A percentile compares a stretch with the other conserved stretches of the same genome.
These are phyloP conservation scores for Lunasporangiospora selenospora DNA, from an alignment of 192 early-diverging fungal genomes.

Conservation along the genomic window DNA sequence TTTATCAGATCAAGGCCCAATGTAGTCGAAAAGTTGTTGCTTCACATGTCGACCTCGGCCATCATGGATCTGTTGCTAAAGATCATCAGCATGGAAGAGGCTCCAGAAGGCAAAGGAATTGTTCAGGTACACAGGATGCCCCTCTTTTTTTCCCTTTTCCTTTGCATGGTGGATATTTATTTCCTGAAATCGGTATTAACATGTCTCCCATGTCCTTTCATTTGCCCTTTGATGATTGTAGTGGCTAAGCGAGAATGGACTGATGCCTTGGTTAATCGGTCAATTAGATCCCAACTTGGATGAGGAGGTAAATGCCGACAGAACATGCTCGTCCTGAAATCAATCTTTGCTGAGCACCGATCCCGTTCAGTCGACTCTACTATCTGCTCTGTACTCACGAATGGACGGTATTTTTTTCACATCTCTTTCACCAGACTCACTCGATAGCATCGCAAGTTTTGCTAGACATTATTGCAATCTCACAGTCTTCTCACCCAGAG, in stretches of 20 bases:
- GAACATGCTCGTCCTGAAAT: constrained; percentile 9
- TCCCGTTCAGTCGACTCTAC: too few relatives aligned
- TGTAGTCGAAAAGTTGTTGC: constrained; percentile 73
- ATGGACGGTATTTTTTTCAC: too few relatives aligned
- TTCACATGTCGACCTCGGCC: constrained; percentile 80
- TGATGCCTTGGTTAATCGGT: constrained; percentile 72
- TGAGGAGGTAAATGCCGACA: constrained; percentile 62
- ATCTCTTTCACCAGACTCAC: constrained; percentile 59
- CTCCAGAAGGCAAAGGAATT: constrained; percentile 80
- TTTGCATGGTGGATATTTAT: constrained; percentile 1
- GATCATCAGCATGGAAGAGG: constrained; percentile 85
- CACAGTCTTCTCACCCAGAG: constrained; percentile 62
- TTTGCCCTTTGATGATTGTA: too few relatives aligned
- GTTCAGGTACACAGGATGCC: too few relatives aligned
- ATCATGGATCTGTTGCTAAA: constrained; percentile 89
- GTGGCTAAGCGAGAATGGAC: constrained; percentile 81
- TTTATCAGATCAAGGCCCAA: constrained; percentile 77
- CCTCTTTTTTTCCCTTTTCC: constrained; percentile 2
- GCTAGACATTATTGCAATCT: constrained; percentile 78
- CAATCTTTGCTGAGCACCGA: too few relatives aligned
- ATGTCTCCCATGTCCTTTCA: too few relatives aligned
- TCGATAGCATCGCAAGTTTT: constrained; percentile 77
- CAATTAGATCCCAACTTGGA: constrained; percentile 76
- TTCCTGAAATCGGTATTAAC: too few relatives aligned
- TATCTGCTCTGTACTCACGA: too few relatives aligned